Evolutionary conservation across 768 basidiomycete species (phyloP), one percentile per base, ranked within the genome.

Genomic region (Pulveroboletus ravenelii): DNA sequence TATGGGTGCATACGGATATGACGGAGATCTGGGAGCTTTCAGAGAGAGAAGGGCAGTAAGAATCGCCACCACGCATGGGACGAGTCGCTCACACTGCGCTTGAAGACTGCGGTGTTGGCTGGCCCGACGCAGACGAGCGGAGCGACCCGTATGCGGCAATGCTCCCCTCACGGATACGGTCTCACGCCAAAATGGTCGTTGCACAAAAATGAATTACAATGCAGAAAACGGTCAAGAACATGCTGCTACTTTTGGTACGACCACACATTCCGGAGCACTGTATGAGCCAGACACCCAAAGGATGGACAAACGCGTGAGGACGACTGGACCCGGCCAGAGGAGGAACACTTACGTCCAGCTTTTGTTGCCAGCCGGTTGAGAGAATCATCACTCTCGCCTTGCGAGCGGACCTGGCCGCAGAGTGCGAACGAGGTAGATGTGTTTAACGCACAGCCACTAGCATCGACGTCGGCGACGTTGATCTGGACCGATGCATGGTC

Each of bases 401-500:
- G 87, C 57, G 92, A 89, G 63, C 96, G 82, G 61, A 99, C 92
- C 65, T 86, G 84, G 43, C 96, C 96, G 70, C 85, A 93, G 50
- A 99, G 84, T 39, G 94, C 96, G 66, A 97, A 96, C 51, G 93
- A 89, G 52, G 93, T 93, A 54, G 83, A 82, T 42, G 88, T 88
- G 65, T 70, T 67, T 60, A 88, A 71, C 14, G 90, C 90, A 62
- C 81, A 81, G 68, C 93, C 94, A 47, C 81, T 82, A 59, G 86
- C 82, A 67, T 98, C 94, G 65, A 99, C 96, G 64, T 98, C 95
- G 53, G 79, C 88, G 62, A 99, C 79, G 73, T 84, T 88, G 72
- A 99, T 85, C 71, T 99, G 96, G 66, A 99, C 93, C 30, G 94
- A 96, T 32, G 96, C 95, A 70, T 98, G 92, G 75, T 99, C 96